Evolutionary conservation across 345 rosid genomes (phyloP), one percentile per base, ranked within the genome.

Genomic region (Cardiospermum halicacabum): DNA sequence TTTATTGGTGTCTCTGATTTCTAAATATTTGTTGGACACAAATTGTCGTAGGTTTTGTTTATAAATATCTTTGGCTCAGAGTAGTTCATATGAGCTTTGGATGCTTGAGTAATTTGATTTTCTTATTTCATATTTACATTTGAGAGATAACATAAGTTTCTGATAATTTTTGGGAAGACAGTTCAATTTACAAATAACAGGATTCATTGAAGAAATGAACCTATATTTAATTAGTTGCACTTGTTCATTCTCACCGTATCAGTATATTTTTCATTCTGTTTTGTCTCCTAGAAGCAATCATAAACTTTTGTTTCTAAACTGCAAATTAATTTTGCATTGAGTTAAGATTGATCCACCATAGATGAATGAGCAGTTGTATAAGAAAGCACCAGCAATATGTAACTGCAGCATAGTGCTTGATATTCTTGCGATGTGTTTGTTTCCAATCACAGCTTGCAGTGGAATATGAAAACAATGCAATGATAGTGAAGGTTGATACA

Each of bases 401-500:
- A 25, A 19, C 19, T 24, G 39, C 18, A 18, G 7, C 11, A 53
- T 12, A 10, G 16, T 40, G 26, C 49, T 66, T 47, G 25, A 11
- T 19, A 15, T 55, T 16, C 8, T 3, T 21, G 16, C 55, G 45
- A 65, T 55, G 5, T 39, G 5, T 65, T 28, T 40, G 15, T 19
- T 40, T 40, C 12, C 62, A 49, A 22, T 39, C 60, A 64, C 86
- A 90, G 98, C 97, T 90, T 62, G 92, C 94, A 0, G 97, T 90
- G 67, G 94, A 86, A 81, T 85, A 85, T 64, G 97, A 88, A 81
- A 82, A 67, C 59, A 90, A 86, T 65, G 91, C 88, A 28, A 72
- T 85, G 65, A 90, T 93, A 48, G 82, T 93, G 66, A 93, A 90
- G 79, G 98, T 93, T 32, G 96, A 93, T 66, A 88, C 96, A 2